A percentile compares a stretch with the other conserved stretches of the same genome.
Conservation (phyloP, 768 basidiomycete genomes). For the Kwoniella mangroviensis region DNA sequence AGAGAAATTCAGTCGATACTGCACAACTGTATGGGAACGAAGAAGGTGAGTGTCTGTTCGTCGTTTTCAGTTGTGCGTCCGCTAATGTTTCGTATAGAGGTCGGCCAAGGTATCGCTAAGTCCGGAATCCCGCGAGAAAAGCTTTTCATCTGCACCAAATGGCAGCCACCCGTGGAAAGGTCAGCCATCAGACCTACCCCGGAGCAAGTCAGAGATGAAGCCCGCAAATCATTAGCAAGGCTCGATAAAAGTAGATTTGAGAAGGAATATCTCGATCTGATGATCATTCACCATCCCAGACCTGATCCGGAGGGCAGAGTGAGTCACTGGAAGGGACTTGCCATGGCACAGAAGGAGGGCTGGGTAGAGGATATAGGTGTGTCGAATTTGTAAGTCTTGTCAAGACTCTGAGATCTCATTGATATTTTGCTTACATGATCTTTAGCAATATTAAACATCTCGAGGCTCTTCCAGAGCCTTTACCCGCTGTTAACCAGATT, state of each 20-base stretch:
- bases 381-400: constrained; percentile 51
- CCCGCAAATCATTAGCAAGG: constrained; percentile 4
- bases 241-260: constrained; percentile 16
- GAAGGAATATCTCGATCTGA: constrained; percentile 44
- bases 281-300: constrained; percentile 32
- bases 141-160: constrained; percentile 27
- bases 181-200: constrained; percentile 16
- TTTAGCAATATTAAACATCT: constrained; percentile 54
- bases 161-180: constrained; percentile 16
- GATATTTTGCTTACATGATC: neutral
- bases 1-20: constrained; percentile 30
- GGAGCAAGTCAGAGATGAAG: constrained; percentile 25
- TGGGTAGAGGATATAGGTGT: constrained; percentile 55
- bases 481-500: constrained; percentile 55
- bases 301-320: constrained; percentile 45
- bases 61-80: neutral
- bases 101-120: constrained; percentile 10
- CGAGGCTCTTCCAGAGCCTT: constrained; percentile 40
- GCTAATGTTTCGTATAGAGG: constrained; percentile 9
- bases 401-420: neutral
- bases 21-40: constrained; percentile 48
- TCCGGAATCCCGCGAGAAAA: constrained; percentile 7
- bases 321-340: constrained; percentile 46
- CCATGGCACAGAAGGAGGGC: constrained; percentile 46
- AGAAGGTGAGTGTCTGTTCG: constrained; percentile 35